phyloP scores from a whole-genome alignment of 2,329 filamentous ascomycete genomes.

The Lasiodiplodia sp. region DNA sequence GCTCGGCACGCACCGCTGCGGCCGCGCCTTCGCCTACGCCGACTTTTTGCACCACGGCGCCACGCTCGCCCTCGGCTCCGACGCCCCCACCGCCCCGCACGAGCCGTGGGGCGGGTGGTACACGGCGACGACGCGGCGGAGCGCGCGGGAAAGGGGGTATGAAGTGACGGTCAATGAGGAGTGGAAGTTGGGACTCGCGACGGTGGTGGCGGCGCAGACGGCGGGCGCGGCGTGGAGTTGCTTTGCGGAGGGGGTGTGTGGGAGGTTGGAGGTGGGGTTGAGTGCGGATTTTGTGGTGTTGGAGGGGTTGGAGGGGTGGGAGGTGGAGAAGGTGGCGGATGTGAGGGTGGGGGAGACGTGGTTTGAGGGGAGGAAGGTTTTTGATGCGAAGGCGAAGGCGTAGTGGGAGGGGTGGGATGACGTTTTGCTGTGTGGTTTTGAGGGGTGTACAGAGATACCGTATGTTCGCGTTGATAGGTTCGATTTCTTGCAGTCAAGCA shows the following conservation, averaged over 20 bases:
- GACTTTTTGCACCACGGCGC: conserved; percentile 66
- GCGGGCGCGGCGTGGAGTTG: conserved; percentile 64
- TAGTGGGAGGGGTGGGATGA: not conserved
- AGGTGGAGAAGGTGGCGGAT: conserved; percentile 54
- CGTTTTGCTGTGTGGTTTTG: not conserved
- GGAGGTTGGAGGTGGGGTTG: conserved; percentile 60
- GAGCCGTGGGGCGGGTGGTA: conserved; percentile 64
- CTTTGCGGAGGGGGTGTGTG: conserved; percentile 64
- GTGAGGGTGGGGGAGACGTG: conserved; percentile 61
- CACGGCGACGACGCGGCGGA: conserved; percentile 64
- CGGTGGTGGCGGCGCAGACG: conserved; percentile 63
- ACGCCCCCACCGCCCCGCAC: conserved; percentile 67
- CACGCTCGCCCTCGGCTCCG: conserved; percentile 63
- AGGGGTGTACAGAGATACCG: no score
- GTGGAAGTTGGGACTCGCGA: conserved; percentile 61
- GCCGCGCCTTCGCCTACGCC: conserved; percentile 68
- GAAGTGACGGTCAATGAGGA: conserved; percentile 59
- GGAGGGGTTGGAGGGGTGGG: conserved; percentile 59
- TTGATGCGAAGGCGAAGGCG: conserved; percentile 2
- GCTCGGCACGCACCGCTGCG: conserved; percentile 61
- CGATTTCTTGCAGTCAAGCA: no score
- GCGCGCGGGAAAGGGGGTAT: conserved; percentile 57
- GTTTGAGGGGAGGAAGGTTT: conserved; percentile 58
- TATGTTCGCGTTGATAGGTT: no score
- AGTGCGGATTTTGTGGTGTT: conserved; percentile 66